These are phyloP conservation scores for Tolypocladium guangdongense DNA, from an alignment of 2,329 filamentous ascomycete species.

Conservation along the genomic window DNA sequence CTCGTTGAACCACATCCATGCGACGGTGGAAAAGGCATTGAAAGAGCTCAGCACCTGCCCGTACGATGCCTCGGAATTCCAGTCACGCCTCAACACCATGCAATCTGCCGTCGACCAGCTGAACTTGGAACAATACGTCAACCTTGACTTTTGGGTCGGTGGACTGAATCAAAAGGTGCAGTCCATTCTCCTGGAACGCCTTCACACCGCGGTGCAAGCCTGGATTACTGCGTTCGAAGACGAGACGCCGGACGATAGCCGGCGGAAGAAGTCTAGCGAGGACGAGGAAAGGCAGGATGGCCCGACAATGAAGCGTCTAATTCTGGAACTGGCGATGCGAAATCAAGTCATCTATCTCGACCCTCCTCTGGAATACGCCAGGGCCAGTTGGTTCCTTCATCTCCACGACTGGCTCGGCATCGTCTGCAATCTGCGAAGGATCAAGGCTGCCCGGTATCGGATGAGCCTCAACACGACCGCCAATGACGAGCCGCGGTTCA, in stretches of 20 bases:
- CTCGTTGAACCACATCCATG: conserved; percentile 66
- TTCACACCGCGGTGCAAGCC: conserved; percentile 71
- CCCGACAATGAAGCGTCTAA: conserved; percentile 60
- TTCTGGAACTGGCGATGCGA: conserved; percentile 93
- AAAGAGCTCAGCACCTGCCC: conserved; percentile 74
- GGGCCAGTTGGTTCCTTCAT: conserved; percentile 87
- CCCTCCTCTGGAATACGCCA: conserved; percentile 81
- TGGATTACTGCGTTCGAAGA: conserved; percentile 85
- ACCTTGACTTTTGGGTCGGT: conserved; percentile 81
- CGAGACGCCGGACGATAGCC: conserved; percentile 39
- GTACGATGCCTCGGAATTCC: conserved; percentile 73
- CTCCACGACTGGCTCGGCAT: conserved; percentile 89
- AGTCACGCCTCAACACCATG: conserved; percentile 69
- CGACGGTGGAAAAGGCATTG: conserved; percentile 71
- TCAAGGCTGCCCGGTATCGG: conserved; percentile 91
- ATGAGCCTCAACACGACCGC: conserved; percentile 64
- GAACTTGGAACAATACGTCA: conserved; percentile 92
- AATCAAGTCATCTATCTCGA: conserved; percentile 97
- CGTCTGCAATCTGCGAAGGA: conserved; percentile 83
- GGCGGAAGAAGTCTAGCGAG: conserved; percentile 37
- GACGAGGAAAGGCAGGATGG: conserved; percentile 37
- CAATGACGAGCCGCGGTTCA: conserved; percentile 63
- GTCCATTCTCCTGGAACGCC: conserved; percentile 62
- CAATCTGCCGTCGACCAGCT: conserved; percentile 92
- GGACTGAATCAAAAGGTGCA: conserved; percentile 82